Conservation (phyloP, 1,284 basidiomycete genomes). For the Gymnopus androsaceus region DNA sequence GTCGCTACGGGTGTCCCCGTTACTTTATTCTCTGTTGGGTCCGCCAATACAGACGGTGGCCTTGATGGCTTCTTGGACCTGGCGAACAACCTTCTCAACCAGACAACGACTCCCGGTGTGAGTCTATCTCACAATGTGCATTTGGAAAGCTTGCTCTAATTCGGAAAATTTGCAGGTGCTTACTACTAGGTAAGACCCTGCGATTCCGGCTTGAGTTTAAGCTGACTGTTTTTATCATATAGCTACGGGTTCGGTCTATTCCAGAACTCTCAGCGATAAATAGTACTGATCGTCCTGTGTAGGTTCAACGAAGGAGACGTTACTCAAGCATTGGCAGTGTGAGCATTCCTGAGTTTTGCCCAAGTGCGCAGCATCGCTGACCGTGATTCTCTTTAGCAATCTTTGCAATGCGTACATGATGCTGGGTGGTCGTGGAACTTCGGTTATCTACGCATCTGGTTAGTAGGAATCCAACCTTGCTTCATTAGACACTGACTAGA, state of each 20-base stretch:
- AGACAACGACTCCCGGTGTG: slow-evolving; percentile 33
- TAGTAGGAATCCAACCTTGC: not conserved
- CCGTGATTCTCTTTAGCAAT: slow-evolving; percentile 26
- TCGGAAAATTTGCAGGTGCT: too few species aligned
- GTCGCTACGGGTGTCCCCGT: slow-evolving; percentile 32
- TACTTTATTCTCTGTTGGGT: slow-evolving; percentile 28
- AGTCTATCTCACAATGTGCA: too few species aligned
- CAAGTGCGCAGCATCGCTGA: slow-evolving; percentile 17
- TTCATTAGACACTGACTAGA: not conserved
- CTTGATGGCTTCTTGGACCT: slow-evolving; percentile 31
- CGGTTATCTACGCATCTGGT: slow-evolving; percentile 39
- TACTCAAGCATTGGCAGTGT: slow-evolving; percentile 27
- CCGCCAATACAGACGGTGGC: slow-evolving; percentile 17
- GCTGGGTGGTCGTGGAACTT: slow-evolving; percentile 37
- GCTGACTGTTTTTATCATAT: too few species aligned
- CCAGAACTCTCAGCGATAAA: too few species aligned
- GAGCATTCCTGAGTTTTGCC: slow-evolving; percentile 15
- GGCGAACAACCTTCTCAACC: slow-evolving; percentile 31
- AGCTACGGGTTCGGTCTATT: too few species aligned
- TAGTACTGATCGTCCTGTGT: too few species aligned
- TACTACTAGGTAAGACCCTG: slow-evolving; percentile 23
- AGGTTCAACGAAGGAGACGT: slow-evolving; percentile 29
- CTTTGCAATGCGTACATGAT: slow-evolving; percentile 38
- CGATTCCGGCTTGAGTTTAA: not conserved
- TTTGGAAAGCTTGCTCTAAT: not conserved